Base-by-base conservation (phyloP, 2,329 filamentous ascomycete genomes). In the Hyphodiscus sp. region DNA sequence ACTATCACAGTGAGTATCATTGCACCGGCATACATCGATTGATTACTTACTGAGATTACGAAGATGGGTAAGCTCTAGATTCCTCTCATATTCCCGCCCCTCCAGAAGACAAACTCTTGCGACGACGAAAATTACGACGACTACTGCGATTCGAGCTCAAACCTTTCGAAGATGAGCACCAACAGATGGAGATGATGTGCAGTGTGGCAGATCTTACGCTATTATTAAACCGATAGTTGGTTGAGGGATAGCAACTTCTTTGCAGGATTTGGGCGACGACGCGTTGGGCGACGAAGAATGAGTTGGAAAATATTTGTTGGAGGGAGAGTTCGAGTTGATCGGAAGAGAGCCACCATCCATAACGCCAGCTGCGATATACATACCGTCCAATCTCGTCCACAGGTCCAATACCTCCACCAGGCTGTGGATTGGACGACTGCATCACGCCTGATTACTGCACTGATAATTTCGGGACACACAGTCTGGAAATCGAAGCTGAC, bases 51-150 rank as follows among this genome's bases (percentile, higher is more conserved):
- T 69, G 55, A 65, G 59, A 53, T 55, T 57, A 57, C 65, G 60
- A 67, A 83, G 80, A 84, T 84, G 81, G 80, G 81, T 84, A 78
- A 81, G 81, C 77, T 69, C 45, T 47, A 64, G 51, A 58, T 65
- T 62, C 64, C 62, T 59, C 65, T 61, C 18, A 23, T 51, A 45
- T 46, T 55, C 20, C 38, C 38, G 38, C 23, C 19, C 41, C 45
- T 38, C 33, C 33, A n/a, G 43, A 47, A 19, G 18, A 45, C n/a
- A 48, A 49, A 50, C 44, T 38, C 49, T 52, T 49, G 45, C 55
- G 53, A 53, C 47, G 19, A 45, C 52, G 23, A 52, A n/a, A 46
- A 33, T 41, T n/a, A 29, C 45, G 45, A 49, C 45, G 41, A 38
- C 33, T n/a, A 38, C 33, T 38, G 33, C 33, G 33, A 38, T n/a